Conservation (phyloP, 2,329 filamentous ascomycete genomes). For the Trichoderma gracile region DNA sequence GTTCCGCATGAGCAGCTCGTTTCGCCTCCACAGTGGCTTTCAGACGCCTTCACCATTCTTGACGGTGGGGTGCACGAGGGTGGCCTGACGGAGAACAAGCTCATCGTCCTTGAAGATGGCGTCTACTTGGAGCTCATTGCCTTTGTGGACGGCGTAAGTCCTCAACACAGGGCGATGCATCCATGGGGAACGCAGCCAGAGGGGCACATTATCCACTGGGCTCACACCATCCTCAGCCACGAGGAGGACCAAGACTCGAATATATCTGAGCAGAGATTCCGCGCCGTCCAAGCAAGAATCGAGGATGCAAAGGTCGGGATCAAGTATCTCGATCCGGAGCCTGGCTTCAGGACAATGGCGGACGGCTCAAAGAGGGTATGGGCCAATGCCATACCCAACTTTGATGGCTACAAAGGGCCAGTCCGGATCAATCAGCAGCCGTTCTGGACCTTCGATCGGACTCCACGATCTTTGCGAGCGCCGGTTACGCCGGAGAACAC, state of each 20-base stretch:
- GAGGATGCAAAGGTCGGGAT: neutral
- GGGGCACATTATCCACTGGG: conserved; percentile 17
- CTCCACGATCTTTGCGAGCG: neutral
- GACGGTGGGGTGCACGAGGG: conserved; percentile 16
- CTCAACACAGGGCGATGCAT: neutral
- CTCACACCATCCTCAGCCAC: neutral
- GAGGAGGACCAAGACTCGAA: neutral
- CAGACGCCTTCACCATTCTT: conserved; percentile 10
- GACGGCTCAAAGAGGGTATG: conserved; percentile 9
- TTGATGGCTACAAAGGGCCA: neutral
- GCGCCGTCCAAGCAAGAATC: neutral
- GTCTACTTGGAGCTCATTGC: conserved; percentile 7
- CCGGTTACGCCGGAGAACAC: neutral
- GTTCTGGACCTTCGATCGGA: conserved; percentile 17
- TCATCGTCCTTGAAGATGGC: conserved; percentile 1
- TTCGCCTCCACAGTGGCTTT: conserved; percentile 1
- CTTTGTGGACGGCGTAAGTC: neutral
- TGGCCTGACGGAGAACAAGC: conserved; percentile 12
- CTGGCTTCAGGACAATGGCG: conserved; percentile 11
- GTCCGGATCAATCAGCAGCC: conserved; percentile 14
- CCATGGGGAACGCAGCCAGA: conserved; percentile 5
- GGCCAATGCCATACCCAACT: conserved; percentile 13
- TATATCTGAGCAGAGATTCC: neutral
- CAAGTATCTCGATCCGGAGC: conserved; percentile 1
- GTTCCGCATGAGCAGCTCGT: neutral